Conservation (phyloP, 2,329 filamentous ascomycete genomes). For the Pyricularia sp. region DNA sequence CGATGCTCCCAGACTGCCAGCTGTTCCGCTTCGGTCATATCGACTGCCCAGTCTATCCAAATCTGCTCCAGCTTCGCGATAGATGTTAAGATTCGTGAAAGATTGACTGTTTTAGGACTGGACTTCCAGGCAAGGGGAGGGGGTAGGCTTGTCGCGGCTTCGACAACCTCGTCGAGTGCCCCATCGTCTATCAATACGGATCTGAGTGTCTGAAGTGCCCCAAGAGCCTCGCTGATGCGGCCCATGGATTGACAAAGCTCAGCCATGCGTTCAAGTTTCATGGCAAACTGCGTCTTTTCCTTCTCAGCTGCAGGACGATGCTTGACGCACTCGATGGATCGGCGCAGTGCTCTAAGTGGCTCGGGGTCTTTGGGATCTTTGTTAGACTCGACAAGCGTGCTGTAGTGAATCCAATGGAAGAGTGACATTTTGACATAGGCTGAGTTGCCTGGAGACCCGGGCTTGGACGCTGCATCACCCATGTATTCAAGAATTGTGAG, state of each 20-base stretch:
- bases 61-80: constrained; percentile 50
- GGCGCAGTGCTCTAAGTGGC: constrained; percentile 47
- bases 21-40: constrained; percentile 40
- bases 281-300: constrained; percentile 47
- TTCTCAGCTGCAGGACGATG: constrained; percentile 43
- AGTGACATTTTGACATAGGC: constrained; percentile 61
- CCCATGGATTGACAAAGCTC: constrained; percentile 47
- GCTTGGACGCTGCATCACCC: constrained; percentile 24
- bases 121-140: constrained; percentile 43
- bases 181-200: constrained; percentile 51
- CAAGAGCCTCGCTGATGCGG: constrained; percentile 45
- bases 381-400: constrained; percentile 35
- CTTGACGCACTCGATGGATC: constrained; percentile 54
- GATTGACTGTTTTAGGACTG: constrained; percentile 35
- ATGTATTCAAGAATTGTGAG: constrained; percentile 43
- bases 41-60: constrained; percentile 46
- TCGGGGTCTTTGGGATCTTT: constrained; percentile 29
- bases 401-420: constrained; percentile 58
- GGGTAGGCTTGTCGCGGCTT: constrained; percentile 37
- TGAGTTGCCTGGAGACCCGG: constrained; percentile 17
- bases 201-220: constrained; percentile 51
- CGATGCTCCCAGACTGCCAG: constrained; percentile 52
- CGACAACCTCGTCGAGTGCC: constrained; percentile 42
- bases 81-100: constrained; percentile 50
- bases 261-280: constrained; percentile 59